Base-by-base conservation (phyloP, 139 green algal genomes). In the Coelastrella sp. region DNA sequence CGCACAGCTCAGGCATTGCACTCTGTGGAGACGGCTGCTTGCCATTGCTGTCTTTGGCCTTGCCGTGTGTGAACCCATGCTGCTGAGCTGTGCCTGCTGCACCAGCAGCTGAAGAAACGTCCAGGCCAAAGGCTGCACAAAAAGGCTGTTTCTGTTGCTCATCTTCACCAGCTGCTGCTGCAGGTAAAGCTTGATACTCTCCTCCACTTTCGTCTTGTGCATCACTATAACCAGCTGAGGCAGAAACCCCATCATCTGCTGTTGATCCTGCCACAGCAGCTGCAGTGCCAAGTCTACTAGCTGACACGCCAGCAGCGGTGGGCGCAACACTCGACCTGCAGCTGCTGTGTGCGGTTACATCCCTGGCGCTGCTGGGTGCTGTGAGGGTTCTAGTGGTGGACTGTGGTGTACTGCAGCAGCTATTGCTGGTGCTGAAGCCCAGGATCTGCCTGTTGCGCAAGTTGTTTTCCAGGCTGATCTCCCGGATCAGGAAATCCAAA, bases 381-480 rank as follows among this genome's bases (percentile, higher is more conserved):
- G 5, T 8, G 6, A 76, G 8, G 19, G 15, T 76, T 24, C 85
- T 84, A 73, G 59, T 63, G 59, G 57, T 76, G 14, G 85, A 74
- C 20, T 27, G 63, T 58, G 73, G 85, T 5, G 85, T 83, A 24
- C 56, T 90, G 73, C 24, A 75, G 73, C 24, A 27, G 73, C 73
- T 84, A 73, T 15, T 63, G 73, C 73, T 35, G 14, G 11, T 15
- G 84, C 68, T 81, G 74, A 22, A 14, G 25, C 8, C 56, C 7
- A 56, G 85, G 15, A 73, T 68, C 70, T 83, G 56, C 22, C 6
- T 9, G 3, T 8, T 7, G 11, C 19, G 49, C 35, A 89, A 27
- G 14, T 49, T 60, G 59, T 90, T 56, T 73, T 90, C 85, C 24
- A 90, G 11, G 25, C 73, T 84, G 1, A 84, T 22, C 74, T 90